These are phyloP conservation scores for Samsoniella hepiali DNA, from an alignment of 2,329 filamentous ascomycete genomes.

Conservation along the genomic window DNA sequence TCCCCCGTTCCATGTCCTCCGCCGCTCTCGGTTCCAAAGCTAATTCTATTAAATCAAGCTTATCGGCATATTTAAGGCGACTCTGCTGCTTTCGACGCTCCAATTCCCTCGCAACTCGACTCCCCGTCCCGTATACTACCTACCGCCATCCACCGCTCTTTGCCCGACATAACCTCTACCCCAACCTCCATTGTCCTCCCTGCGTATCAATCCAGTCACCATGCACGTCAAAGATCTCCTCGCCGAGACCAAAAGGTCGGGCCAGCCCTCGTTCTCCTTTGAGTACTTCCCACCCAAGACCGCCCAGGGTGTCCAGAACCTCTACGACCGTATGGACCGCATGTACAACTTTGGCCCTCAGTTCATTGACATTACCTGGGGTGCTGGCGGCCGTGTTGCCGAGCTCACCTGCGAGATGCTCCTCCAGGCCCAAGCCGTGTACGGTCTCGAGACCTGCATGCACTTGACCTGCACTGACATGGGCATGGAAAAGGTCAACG, in stretches of 20 bases:
- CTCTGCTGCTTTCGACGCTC: neutral
- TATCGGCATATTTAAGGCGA: neutral
- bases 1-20: neutral
- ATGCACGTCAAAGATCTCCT: slow-evolving; percentile 98
- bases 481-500: slow-evolving; percentile 87
- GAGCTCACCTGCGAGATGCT: slow-evolving; percentile 98
- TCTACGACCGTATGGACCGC: slow-evolving; percentile 98
- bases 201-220: slow-evolving; percentile 34
- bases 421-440: slow-evolving; percentile 87
- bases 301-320: slow-evolving; percentile 93
- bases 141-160: slow-evolving; percentile 3
- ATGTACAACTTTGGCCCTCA: slow-evolving; percentile 93
- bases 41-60: neutral
- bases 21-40: neutral
- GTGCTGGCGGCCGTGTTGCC: slow-evolving; percentile 85
- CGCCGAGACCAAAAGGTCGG: slow-evolving; percentile 71
- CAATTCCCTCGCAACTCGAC: neutral
- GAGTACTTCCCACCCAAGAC: slow-evolving; percentile 99
- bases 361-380: slow-evolving; percentile 99
- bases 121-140: neutral
- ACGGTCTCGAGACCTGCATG: slow-evolving; percentile 98
- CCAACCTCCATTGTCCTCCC: neutral
- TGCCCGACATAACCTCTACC: neutral
- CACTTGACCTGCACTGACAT: slow-evolving; percentile 98
- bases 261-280: slow-evolving; percentile 91